Base-by-base conservation (phyloP, 163 green algal genomes). In the Volvox carteri region DNA sequence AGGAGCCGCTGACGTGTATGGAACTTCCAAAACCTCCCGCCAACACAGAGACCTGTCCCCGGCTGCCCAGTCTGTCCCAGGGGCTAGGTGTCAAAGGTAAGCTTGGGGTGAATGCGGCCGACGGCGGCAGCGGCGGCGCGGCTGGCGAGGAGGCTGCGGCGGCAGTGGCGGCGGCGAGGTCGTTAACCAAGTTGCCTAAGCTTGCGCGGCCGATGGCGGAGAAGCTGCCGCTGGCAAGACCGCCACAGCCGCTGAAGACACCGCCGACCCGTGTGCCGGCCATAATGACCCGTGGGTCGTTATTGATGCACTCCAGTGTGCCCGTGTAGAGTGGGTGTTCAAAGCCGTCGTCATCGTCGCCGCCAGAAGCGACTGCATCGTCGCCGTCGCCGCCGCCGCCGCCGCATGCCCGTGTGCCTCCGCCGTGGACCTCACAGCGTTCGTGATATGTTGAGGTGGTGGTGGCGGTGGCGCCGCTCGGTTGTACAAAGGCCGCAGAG, bases 221-320 rank as follows among this genome's bases (percentile, higher is more conserved):
- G 23, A 39, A 7, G 42, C 42, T 79, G 23, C 21, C 21, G 72
- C 12, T 65, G 42, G 73, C 73, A 14, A 81, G 46, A 44, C 73
- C 73, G 46, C 73, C 44, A n/a, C 73, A 81, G 73, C 73, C 73
- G 73, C 73, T 81, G 44, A n/a, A 62, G 44, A 41, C n/a, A 12
- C 73, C 73, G 42, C 37, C 70, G 42, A 4, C 25, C 7, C 23
- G 44, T 7, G n/a, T 28, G 73, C 73, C 73, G 42, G 30, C 30
- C 33, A 35, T 4, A 42, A 2, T 21, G 8, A 48, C 60, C 18
- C 11, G 60, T 37, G 19, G 60, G n/a, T 75, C 62, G 62, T 28
- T 1, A 75, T 28, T 42, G 2, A 2, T 11, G 73, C 25, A 21
- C 46, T 80, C 73, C 42, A 80, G 25, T 30, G 73, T 80, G 42